A percentile compares a stretch with the other conserved stretches of the same genome.
Conservation (phyloP, 2,329 filamentous ascomycete genomes). For the Paecilomyces fulvus region DNA sequence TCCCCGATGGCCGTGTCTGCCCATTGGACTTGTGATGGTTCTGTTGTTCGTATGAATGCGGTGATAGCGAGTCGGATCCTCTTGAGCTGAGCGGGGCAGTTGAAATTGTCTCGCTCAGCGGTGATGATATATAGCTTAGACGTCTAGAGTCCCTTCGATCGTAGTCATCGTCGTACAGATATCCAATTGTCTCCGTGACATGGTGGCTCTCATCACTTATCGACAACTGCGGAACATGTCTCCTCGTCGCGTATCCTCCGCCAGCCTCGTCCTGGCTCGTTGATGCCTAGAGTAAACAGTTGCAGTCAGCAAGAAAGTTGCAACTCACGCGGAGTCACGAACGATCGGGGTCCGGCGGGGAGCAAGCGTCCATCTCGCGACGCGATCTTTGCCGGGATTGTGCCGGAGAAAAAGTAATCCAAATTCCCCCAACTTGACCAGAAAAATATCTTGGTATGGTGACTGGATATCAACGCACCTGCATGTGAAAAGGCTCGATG, state of each 20-base stretch:
- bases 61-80: slow-evolving; percentile 17
- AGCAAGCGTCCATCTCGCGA: not conserved
- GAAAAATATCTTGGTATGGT: not conserved
- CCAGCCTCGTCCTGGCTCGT: slow-evolving; percentile 31
- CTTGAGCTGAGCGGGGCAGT: slow-evolving; percentile 26
- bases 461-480: slow-evolving; percentile 20
- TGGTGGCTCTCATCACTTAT: slow-evolving; percentile 88
- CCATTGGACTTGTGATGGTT: slow-evolving; percentile 23
- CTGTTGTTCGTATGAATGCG: slow-evolving; percentile 19
- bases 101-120: slow-evolving; percentile 36
- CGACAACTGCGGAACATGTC: slow-evolving; percentile 54
- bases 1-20: slow-evolving; percentile 14
- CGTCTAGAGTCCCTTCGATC: slow-evolving; percentile 55
- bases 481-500: slow-evolving; percentile 28
- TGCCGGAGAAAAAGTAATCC: not conserved
- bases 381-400: slow-evolving; percentile 1
- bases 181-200: slow-evolving; percentile 88
- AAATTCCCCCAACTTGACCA: not conserved
- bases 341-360: not conserved
- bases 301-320: not conserved
- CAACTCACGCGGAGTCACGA: not conserved
- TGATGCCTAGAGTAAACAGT: slow-evolving; percentile 26
- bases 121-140: slow-evolving; percentile 61
- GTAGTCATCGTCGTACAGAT: slow-evolving; percentile 75
- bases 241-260: slow-evolving; percentile 43